phyloP scores from a whole-genome alignment of 2,329 filamentous ascomycete species.

The Zalaria obscura region DNA sequence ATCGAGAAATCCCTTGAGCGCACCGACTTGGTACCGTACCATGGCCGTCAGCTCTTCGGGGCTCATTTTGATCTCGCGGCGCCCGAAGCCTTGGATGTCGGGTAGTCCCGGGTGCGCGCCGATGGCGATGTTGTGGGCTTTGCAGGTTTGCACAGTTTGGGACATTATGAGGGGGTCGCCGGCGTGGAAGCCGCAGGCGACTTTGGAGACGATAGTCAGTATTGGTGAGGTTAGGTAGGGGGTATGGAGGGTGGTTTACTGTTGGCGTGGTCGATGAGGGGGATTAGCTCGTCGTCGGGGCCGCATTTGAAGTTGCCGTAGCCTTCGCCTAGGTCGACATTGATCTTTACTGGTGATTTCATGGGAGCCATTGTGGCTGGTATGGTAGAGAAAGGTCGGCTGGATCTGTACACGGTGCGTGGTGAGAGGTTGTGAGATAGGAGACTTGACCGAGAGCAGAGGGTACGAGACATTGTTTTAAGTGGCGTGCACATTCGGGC shows the following conservation, averaged over 20 bases:
- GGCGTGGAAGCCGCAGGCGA: constrained; percentile 36
- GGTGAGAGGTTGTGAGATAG: too few relatives aligned
- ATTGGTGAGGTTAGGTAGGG: too few relatives aligned
- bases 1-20: constrained; percentile 44
- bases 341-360: constrained; percentile 38
- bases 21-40: constrained; percentile 49
- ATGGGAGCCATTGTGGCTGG: constrained; percentile 29
- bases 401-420: too few relatives aligned
- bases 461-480: too few relatives aligned
- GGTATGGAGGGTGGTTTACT: too few relatives aligned
- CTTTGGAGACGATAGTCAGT: constrained; percentile 2
- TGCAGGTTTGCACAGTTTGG: constrained; percentile 43
- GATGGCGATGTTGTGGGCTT: constrained; percentile 39
- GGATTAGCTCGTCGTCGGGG: constrained; percentile 46
- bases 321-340: constrained; percentile 39
- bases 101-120: constrained; percentile 52
- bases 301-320: constrained; percentile 38
- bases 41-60: constrained; percentile 43
- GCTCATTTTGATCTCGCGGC: constrained; percentile 45
- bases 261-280: constrained; percentile 48
- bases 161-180: constrained; percentile 52
- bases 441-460: too few relatives aligned
- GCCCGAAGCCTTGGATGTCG: constrained; percentile 52
- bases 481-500: too few relatives aligned
- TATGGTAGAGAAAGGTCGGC: too few relatives aligned